Percentiles rank a stretch among this genome's conserved stretches.
Conservation (phyloP, 139 green algal genomes). For the Chlamydomonas schloesseri region DNA sequence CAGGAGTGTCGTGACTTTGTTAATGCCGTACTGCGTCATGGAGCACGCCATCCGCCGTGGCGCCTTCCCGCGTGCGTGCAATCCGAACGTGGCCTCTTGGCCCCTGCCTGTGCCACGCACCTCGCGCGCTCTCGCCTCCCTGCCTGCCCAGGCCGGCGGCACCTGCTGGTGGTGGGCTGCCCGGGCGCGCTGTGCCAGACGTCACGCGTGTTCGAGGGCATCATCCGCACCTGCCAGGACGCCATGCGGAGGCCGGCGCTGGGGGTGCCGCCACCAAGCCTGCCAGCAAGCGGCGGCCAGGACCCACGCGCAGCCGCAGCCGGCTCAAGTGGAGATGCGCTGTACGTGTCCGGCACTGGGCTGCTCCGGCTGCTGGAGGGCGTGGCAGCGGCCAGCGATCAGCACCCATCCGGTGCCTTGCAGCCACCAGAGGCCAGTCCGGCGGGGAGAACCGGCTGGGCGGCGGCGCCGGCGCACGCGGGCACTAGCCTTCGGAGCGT, state of each 20-base stretch:
- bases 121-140: too few relatives aligned
- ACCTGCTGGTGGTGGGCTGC: conserved; percentile 78
- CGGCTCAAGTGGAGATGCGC: neutral
- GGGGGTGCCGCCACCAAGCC: neutral
- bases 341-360: conserved; percentile 12
- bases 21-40: neutral
- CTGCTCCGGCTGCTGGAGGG: conserved; percentile 5
- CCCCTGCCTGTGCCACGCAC: neutral
- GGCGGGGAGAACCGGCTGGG: too few relatives aligned
- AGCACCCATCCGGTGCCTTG: too few relatives aligned
- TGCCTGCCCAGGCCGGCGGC: conserved; percentile 40
- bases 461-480: too few relatives aligned
- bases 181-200: conserved; percentile 48
- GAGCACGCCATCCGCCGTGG: too few relatives aligned
- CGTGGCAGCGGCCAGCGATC: too few relatives aligned
- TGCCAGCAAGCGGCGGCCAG: too few relatives aligned
- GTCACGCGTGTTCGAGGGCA: conserved; percentile 48
- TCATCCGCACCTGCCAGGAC: conserved; percentile 39
- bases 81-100: neutral
- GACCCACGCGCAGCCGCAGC: too few relatives aligned
- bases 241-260: too few relatives aligned
- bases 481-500: too few relatives aligned
- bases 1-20: neutral
- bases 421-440: too few relatives aligned
- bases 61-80: neutral